Evolutionary conservation across 73 alveolate genomes (phyloP).

Genomic region (Symbiodinium natans): DNA sequence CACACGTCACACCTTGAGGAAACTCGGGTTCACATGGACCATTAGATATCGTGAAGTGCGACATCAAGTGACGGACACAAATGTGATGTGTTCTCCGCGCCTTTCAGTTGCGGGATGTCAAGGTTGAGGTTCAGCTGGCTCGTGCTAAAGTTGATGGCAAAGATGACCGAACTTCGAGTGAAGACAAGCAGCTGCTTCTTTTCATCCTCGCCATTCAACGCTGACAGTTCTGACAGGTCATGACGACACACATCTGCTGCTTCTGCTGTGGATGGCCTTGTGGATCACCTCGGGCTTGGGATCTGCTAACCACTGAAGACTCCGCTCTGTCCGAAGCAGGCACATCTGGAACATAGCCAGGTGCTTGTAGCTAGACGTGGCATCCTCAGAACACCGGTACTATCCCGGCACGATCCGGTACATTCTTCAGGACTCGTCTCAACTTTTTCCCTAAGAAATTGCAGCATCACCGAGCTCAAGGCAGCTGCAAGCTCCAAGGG

Average conservation of each 20-base stretch:
- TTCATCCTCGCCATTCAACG: slow-evolving; percentile 54
- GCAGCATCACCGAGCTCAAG: not conserved
- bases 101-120: slow-evolving; percentile 65
- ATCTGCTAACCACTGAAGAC: slow-evolving; percentile 67
- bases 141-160: slow-evolving; percentile 51
- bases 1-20: slow-evolving; percentile 47
- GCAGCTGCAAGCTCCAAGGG: slow-evolving; percentile 44
- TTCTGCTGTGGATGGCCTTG: not conserved
- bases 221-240: not conserved
- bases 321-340: slow-evolving; percentile 70
- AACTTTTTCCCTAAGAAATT: not conserved
- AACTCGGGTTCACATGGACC: not conserved
- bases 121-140: slow-evolving; percentile 27
- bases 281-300: slow-evolving; percentile 43
- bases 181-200: slow-evolving; percentile 62
- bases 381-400: slow-evolving; percentile 5
- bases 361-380: slow-evolving; percentile 29
- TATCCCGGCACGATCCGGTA: too few species aligned
- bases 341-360: slow-evolving; percentile 75
- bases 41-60: slow-evolving; percentile 1
- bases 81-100: too few species aligned
- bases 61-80: too few species aligned
- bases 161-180: slow-evolving; percentile 48
- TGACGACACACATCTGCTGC: not conserved
- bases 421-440: too few species aligned